A percentile compares a stretch with the other conserved stretches of the same genome.
phyloP scores from a whole-genome alignment of 2,329 filamentous ascomycete genomes.

The Verticillium albo-atrum region DNA sequence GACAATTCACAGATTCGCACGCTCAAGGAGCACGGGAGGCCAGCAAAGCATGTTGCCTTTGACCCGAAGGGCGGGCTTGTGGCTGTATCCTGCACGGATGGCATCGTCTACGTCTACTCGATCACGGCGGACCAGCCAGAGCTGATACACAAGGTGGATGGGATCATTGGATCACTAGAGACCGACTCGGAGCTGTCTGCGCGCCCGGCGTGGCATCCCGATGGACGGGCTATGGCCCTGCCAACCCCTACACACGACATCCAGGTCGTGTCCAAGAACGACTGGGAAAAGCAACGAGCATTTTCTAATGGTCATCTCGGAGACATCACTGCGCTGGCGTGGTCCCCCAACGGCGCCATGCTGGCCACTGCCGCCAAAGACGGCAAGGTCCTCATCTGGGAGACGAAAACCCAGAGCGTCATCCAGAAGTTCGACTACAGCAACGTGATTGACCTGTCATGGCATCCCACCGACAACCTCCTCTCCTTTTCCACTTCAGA shows the following conservation, averaged over 20 bases:
- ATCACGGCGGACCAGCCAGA: conserved; percentile 73
- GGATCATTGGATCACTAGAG: conserved; percentile 75
- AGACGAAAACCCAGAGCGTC: conserved; percentile 79
- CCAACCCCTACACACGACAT: conserved; percentile 79
- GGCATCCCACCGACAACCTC: conserved; percentile 88
- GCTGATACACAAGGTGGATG: conserved; percentile 78
- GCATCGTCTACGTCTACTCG: conserved; percentile 86
- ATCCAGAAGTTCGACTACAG: conserved; percentile 74
- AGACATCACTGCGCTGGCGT: conserved; percentile 81
- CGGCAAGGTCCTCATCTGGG: conserved; percentile 76
- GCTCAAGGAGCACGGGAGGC: conserved; percentile 76
- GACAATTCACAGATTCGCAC: conserved; percentile 74
- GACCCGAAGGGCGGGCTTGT: conserved; percentile 74
- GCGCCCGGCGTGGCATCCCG: conserved; percentile 83
- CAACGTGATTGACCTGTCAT: conserved; percentile 80
- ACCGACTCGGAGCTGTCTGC: conserved; percentile 72
- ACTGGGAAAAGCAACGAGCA: conserved; percentile 80
- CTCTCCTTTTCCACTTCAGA: conserved; percentile 89
- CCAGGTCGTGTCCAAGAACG: conserved; percentile 79
- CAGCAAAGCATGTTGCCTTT: conserved; percentile 90
- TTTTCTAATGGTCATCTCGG: conserved; percentile 78
- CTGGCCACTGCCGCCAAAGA: conserved; percentile 68
- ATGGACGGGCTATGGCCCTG: conserved; percentile 84
- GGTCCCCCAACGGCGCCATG: conserved; percentile 92
- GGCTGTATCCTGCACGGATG: conserved; percentile 82